Evolutionary conservation across 441 rosid species (phyloP).

Genomic region (Populus hybrid): DNA sequence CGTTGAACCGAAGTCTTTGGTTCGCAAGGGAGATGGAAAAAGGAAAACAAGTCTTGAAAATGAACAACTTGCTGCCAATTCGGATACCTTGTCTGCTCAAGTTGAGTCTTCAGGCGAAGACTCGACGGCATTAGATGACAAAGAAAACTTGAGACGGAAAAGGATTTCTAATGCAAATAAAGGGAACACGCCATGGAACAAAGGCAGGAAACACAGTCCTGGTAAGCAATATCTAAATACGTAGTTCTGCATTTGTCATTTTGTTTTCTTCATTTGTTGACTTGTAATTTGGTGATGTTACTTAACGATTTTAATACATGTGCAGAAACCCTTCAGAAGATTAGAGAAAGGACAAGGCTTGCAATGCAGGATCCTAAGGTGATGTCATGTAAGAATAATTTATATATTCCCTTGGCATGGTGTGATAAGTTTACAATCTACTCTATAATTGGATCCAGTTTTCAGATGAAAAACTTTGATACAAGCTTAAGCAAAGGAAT

Average conservation of each 20-base stretch:
- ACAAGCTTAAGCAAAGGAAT: neutral
- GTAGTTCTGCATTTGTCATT: no score
- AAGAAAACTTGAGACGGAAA: conserved; percentile 69
- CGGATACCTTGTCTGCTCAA: conserved; percentile 17
- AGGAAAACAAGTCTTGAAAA: conserved; percentile 16
- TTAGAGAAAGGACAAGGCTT: conserved; percentile 81
- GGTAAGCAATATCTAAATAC: conserved; percentile 36
- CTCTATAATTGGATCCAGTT: no score
- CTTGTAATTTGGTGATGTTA: neutral
- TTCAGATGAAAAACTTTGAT: neutral
- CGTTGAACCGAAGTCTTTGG: conserved; percentile 45
- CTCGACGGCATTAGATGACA: conserved; percentile 43
- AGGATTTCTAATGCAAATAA: conserved; percentile 90
- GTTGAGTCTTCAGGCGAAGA: conserved; percentile 31
- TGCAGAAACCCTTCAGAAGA: conserved; percentile 78
- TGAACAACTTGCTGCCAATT: conserved; percentile 22
- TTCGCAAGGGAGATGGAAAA: conserved; percentile 30
- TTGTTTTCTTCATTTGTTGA: conserved; percentile 8
- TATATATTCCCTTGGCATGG: conserved; percentile 25
- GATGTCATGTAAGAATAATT: conserved; percentile 92
- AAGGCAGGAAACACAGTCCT: conserved; percentile 94
- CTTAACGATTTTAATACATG: conserved; percentile 1
- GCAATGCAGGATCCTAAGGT: conserved; percentile 99
- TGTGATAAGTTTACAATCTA: conserved; percentile 10
- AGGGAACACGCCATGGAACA: conserved; percentile 95